Percentiles rank a stretch among this genome's conserved stretches.
Conservation (phyloP, 352 stramenopile genomes). For the Aphanomyces astaci region DNA sequence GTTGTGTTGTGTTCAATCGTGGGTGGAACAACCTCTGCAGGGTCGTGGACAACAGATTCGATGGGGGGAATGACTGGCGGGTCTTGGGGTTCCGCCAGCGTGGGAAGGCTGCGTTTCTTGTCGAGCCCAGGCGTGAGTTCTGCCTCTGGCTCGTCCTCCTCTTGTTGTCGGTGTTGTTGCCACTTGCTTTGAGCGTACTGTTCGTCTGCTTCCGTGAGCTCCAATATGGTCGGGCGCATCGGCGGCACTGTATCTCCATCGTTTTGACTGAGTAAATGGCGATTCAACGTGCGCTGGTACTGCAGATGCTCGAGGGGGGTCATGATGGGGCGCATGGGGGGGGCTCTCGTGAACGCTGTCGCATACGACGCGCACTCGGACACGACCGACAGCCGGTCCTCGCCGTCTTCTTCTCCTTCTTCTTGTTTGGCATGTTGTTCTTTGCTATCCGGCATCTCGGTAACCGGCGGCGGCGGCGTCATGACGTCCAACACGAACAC, state of each 20-base stretch:
- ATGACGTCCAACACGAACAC: not conserved
- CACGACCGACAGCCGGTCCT: not conserved
- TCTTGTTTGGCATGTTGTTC: not conserved
- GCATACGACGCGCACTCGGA: slow-evolving; percentile 13
- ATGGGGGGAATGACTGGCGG: no score
- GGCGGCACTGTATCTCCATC: not conserved
- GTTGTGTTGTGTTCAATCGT: no score
- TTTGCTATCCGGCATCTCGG: not conserved
- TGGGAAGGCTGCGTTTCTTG: no score
- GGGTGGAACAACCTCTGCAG: no score
- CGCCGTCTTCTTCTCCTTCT: not conserved
- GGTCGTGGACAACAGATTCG: no score
- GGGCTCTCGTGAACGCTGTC: slow-evolving; percentile 12
- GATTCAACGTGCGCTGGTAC: slow-evolving; percentile 17
- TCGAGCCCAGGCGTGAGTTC: no score
- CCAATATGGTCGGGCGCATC: slow-evolving; percentile 2
- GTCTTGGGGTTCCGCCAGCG: no score
- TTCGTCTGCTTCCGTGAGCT: not conserved
- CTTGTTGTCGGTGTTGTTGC: not conserved
- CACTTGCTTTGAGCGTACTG: not conserved
- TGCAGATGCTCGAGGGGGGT: slow-evolving; percentile 19
- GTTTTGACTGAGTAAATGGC: not conserved
- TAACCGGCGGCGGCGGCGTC: not conserved
- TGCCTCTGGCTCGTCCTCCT: not conserved
- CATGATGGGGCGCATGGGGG: slow-evolving; percentile 18